These are phyloP conservation scores for Phallus indusiatus DNA, from an alignment of 768 basidiomycete species.

Conservation along the genomic window DNA sequence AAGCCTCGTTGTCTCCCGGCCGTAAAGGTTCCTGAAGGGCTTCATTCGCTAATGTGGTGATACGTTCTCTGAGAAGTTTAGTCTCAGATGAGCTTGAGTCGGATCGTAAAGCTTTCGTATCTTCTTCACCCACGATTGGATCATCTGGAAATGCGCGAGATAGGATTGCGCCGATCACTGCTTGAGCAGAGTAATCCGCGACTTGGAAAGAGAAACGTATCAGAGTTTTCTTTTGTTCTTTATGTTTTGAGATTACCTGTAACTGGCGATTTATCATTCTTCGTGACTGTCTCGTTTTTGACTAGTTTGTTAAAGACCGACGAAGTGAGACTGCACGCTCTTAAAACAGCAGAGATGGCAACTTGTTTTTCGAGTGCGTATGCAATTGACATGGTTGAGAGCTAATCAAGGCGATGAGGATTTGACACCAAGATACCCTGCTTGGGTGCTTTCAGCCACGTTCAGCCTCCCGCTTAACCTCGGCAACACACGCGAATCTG, in stretches of 20 bases:
- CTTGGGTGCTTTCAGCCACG: not conserved
- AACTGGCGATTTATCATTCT: conserved; percentile 88
- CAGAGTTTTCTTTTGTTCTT: not conserved
- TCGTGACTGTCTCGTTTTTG: conserved; percentile 77
- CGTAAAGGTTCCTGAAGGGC: conserved; percentile 47
- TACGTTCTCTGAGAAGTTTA: conserved; percentile 44
- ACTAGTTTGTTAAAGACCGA: conserved; percentile 81
- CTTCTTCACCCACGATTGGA: conserved; percentile 91
- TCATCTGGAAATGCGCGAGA: conserved; percentile 70
- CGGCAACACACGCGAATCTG: too few species aligned
- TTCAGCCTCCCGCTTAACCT: not conserved
- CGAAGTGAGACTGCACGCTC: conserved; percentile 77
- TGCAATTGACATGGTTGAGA: conserved; percentile 42
- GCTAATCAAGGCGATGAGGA: not conserved
- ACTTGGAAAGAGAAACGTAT: conserved; percentile 36
- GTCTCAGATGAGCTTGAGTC: conserved; percentile 25
- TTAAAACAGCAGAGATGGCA: conserved; percentile 76
- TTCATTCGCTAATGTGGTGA: conserved; percentile 77
- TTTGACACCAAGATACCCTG: too few species aligned
- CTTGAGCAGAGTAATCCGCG: conserved; percentile 90
- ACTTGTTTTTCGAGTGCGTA: conserved; percentile 67
- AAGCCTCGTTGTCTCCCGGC: conserved; percentile 49
- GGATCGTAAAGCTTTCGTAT: conserved; percentile 64
- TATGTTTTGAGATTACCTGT: conserved; percentile 41
- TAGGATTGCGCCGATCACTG: conserved; percentile 80